A percentile compares a stretch with the other conserved stretches of the same genome.
These are phyloP conservation scores for Pelagophyceae sp. DNA, from an alignment of 352 stramenopile species.

Conservation along the genomic window DNA sequence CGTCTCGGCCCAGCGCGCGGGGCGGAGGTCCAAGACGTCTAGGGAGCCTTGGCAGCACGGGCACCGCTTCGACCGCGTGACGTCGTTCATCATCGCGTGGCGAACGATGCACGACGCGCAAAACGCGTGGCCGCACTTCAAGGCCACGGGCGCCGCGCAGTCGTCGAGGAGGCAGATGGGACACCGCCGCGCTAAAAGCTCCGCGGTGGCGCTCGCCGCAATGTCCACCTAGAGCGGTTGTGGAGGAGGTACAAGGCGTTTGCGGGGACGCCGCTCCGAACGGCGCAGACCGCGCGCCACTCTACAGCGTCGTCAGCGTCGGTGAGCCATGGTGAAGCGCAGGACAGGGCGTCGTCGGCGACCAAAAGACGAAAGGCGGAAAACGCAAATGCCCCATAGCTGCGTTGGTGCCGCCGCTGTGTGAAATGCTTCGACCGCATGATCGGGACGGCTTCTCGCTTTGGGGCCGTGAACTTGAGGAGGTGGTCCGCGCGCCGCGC, in stretches of 20 bases:
- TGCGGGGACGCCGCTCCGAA: neutral
- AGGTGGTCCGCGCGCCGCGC: slow-evolving; percentile 12
- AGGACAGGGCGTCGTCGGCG: neutral
- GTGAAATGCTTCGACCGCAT: neutral
- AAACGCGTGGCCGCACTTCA: slow-evolving; percentile 6
- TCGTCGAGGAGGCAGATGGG: slow-evolving; percentile 10
- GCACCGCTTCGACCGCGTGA: neutral
- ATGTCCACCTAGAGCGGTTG: neutral
- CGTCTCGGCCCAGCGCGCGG: neutral
- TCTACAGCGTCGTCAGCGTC: neutral
- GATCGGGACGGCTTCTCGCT: neutral
- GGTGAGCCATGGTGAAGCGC: neutral
- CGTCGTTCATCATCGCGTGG: neutral
- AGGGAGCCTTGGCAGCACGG: slow-evolving; percentile 8
- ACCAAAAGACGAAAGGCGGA: neutral
- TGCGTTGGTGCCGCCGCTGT: neutral
- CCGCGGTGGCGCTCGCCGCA: neutral
- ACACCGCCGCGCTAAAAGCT: neutral
- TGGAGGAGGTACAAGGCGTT: neutral
- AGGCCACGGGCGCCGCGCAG: neutral
- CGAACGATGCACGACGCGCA: slow-evolving; percentile 16
- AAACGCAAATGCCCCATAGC: neutral
- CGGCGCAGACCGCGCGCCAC: neutral
- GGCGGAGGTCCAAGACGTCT: neutral
- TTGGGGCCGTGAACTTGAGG: neutral